Evolutionary conservation across 2,329 filamentous ascomycete genomes (phyloP), one percentile per base, ranked within the genome.

Genomic region (Cryphonectria nitschkei): DNA sequence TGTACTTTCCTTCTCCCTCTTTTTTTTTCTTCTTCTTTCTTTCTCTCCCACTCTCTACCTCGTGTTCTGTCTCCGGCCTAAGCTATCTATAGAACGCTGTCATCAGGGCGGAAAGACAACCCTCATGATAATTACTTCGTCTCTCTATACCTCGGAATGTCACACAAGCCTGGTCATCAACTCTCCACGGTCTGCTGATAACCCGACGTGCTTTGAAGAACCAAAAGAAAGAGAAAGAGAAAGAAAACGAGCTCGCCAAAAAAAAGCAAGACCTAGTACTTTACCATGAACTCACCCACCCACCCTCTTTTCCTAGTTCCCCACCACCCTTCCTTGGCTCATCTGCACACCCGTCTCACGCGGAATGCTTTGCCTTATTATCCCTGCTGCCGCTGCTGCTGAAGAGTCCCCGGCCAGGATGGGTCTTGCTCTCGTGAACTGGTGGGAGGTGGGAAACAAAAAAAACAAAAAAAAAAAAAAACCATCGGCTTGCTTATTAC

Each of bases 401-500:
- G 46, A 50, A 19, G 22, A 2, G 34, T 0, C n/a, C 3, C n/a
- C 7, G 19, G 22, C 46, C 11, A 7, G 46, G 22, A 50, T n/a
- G 8, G 4, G 1, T 50, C 8, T 50, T 7, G 46, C 46, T 50
- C 5, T 50, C 1, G 22, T n/a, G 46, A 50, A 50, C 26, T 26
- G 26, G 65, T 70, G 64, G 50, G 58, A 56, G 37, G 37, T 8
- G 11, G 37, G 9, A 9, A 9, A 41, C 63, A 50, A 16, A 22
- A 19, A 8, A 26, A n/a, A n/a, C n/a, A n/a, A n/a, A n/a, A n/a
- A n/a, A 11, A 9, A 9, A 41, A 66, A 50, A 16, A 22, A 19
- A 8, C 22, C 29, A 50, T 61, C 68, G 68, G 68, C 65, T 41
- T 68, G 60, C 68, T 46, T 70, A 65, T 64, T 70, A 70, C 70